Evolutionary conservation across 129 eudicot genomes (phyloP), one percentile per base, ranked within the genome.

Genomic region (Deinandra increscens): DNA sequence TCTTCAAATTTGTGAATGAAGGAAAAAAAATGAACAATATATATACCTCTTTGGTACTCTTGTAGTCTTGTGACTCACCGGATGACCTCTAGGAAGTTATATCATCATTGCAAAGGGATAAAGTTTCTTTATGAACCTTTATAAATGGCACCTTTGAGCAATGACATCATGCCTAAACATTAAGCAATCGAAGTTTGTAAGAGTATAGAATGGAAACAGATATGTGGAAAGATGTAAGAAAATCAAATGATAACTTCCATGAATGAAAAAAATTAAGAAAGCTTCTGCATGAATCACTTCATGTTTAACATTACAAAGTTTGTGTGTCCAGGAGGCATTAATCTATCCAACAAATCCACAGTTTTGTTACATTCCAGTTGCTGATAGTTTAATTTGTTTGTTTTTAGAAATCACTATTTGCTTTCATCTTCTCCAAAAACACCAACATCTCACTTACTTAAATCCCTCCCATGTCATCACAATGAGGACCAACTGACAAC

Each of bases 51-150:
- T 84, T 77, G 44, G 96, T 86, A 75, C 95, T n/a, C n/a, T n/a
- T n/a, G n/a, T n/a, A n/a, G n/a, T 83, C 75, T 91, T 95, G 58
- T 88, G 94, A 81, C 96, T 91, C 77, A 91, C 97, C 33, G 88
- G 88, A 86, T 91, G 97, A 26, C 96, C 97, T 59, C 97, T 96
- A 66, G 82, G 91, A 79, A 91, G 86, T 43, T 91, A 93, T 38
- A 84, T 85, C 88, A 91, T 83, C 76, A 81, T 85, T 37, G 97
- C 82, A 49, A 14, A 76, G 31, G 97, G 97, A 79, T 84, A 67
- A 36, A 91, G 68, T 80, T 83, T 88, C 85, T 74, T 77, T 3
- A 94, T 96, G 48, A 91, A 87, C 69, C 84, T 75, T 78, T 55
- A 84, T 58, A 88, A 95, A 69, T 90, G 91, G 77, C 85, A 68